Evolutionary conservation across 768 basidiomycete genomes (phyloP).

Genomic region (Suillus occidentalis): DNA sequence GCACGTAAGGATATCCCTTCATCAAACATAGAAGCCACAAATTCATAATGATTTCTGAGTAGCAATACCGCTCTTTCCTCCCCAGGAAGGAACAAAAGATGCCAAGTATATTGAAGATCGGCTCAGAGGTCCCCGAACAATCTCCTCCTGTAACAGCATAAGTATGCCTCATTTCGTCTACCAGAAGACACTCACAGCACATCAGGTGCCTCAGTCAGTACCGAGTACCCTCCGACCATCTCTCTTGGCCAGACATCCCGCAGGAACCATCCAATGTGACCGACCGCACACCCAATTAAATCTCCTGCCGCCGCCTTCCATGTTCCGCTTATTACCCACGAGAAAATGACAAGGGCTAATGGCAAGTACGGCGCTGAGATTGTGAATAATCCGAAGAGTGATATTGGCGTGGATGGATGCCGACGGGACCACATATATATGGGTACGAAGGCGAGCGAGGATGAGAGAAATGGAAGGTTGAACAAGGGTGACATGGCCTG

Average conservation of each 20-base stretch:
- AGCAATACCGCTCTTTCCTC: not conserved
- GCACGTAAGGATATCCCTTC: slow-evolving; percentile 2
- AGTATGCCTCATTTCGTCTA: not conserved
- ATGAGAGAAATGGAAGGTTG: slow-evolving; percentile 91
- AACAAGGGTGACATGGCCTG: slow-evolving; percentile 84
- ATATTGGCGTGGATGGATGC: slow-evolving; percentile 94
- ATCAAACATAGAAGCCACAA: not conserved
- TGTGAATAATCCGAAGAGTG: slow-evolving; percentile 91
- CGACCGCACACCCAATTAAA: slow-evolving; percentile 82
- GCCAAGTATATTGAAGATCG: not conserved
- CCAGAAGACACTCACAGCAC: slow-evolving; percentile 54
- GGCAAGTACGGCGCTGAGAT: slow-evolving; percentile 97
- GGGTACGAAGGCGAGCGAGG: slow-evolving; percentile 89
- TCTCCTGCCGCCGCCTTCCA: slow-evolving; percentile 84
- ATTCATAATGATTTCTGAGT: not conserved
- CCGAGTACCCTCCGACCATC: slow-evolving; percentile 73
- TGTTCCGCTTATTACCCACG: slow-evolving; percentile 79
- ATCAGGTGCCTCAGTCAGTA: slow-evolving; percentile 72
- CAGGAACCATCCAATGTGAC: slow-evolving; percentile 83
- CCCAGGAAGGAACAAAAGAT: not conserved
- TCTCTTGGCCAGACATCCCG: slow-evolving; percentile 87
- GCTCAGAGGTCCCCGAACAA: slow-evolving; percentile 57
- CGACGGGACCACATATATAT: slow-evolving; percentile 97
- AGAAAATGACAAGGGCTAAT: slow-evolving; percentile 84
- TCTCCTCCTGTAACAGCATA: slow-evolving; percentile 48